A percentile compares a stretch with the other conserved stretches of the same genome.
Conservation (phyloP, 768 basidiomycete species). For the Hydnomerulius pinastri region DNA sequence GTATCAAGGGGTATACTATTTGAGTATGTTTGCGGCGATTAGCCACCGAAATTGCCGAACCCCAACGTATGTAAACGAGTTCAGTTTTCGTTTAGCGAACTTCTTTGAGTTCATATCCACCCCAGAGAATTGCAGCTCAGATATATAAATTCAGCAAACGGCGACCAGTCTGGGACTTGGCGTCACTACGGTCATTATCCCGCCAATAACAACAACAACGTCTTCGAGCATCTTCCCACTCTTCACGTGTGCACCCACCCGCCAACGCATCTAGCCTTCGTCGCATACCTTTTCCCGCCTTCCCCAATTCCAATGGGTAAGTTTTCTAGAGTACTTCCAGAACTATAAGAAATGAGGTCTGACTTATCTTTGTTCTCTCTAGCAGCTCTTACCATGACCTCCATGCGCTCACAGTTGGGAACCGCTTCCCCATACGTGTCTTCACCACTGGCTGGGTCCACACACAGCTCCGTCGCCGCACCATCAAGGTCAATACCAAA, state of each 20-base stretch:
- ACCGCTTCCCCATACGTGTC: constrained; percentile 47
- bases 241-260: too few relatives aligned
- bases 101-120: constrained; percentile 2
- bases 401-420: constrained; percentile 26
- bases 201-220: constrained; percentile 4
- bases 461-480: constrained; percentile 34
- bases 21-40: constrained; percentile 21
- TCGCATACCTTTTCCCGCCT: constrained; percentile 8
- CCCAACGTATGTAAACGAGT: constrained; percentile 25
- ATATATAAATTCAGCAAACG: constrained; percentile 34
- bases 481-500: constrained; percentile 37
- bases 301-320: constrained; percentile 41
- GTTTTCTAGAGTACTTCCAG: too few relatives aligned
- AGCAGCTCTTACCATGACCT: constrained; percentile 49
- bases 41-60: constrained; percentile 24
- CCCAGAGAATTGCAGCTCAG: constrained; percentile 28
- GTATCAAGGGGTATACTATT: constrained; percentile 12
- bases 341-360: not conserved
- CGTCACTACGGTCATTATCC: constrained; percentile 30
- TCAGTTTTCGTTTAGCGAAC: constrained; percentile 2
- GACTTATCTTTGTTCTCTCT: not conserved
- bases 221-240: too few relatives aligned
- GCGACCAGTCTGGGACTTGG: constrained; percentile 28
- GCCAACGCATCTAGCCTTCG: too few relatives aligned
- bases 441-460: constrained; percentile 59